Evolutionary conservation across 805 yeast species (phyloP).

Genomic region (Groenewaldozyma salmanticensis): DNA sequence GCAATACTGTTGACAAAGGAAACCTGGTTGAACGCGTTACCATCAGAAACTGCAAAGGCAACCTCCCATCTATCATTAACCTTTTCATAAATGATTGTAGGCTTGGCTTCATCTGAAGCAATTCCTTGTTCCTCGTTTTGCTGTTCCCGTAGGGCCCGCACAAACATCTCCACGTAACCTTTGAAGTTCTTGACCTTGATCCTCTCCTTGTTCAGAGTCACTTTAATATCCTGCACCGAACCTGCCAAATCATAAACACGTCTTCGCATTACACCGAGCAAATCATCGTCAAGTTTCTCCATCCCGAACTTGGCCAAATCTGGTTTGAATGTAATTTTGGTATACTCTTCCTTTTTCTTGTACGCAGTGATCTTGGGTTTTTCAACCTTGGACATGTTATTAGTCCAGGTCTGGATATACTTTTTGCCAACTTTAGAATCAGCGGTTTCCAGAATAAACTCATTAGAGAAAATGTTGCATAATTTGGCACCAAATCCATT

Average conservation of each 20-base stretch:
- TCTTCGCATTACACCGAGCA: slow-evolving; percentile 73
- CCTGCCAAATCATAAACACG: slow-evolving; percentile 96
- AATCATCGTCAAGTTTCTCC: slow-evolving; percentile 76
- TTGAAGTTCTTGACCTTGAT: slow-evolving; percentile 69
- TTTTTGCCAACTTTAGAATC: slow-evolving; percentile 53
- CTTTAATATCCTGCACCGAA: slow-evolving; percentile 73
- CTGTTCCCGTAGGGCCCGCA: slow-evolving; percentile 54
- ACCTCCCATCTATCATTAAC: slow-evolving; percentile 89
- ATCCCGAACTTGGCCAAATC: slow-evolving; percentile 78
- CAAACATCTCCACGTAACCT: slow-evolving; percentile 80
- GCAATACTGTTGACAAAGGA: slow-evolving; percentile 97
- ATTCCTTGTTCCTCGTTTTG: slow-evolving; percentile 32
- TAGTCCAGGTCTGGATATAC: slow-evolving; percentile 77
- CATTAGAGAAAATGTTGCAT: slow-evolving; percentile 90
- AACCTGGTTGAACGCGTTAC: slow-evolving; percentile 72
- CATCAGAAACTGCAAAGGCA: slow-evolving; percentile 90
- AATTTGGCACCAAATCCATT: slow-evolving; percentile 97
- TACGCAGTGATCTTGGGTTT: slow-evolving; percentile 61
- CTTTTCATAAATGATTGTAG: slow-evolving; percentile 67
- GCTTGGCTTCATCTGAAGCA: slow-evolving; percentile 22
- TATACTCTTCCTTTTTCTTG: slow-evolving; percentile 56
- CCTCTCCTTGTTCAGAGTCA: slow-evolving; percentile 65
- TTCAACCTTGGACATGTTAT: slow-evolving; percentile 72
- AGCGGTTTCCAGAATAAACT: slow-evolving; percentile 81
- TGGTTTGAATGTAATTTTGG: slow-evolving; percentile 81